Conservation (phyloP, 176 grass and related monocot species). For the Triticum dicoccoides region DNA sequence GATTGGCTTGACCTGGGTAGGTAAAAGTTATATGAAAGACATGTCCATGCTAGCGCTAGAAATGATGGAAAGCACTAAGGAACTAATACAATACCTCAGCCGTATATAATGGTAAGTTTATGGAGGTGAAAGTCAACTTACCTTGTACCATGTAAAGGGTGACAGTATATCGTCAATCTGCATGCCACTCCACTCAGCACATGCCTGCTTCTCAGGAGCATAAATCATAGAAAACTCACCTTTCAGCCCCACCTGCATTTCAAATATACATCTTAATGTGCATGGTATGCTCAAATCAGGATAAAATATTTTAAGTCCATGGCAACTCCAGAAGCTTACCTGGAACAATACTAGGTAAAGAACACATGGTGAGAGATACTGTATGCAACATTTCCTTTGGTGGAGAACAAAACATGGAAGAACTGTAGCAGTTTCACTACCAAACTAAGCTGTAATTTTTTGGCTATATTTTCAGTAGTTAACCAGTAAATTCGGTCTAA, state of each 20-base stretch:
- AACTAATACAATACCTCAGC: conserved; percentile 10
- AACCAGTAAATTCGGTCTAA: neutral
- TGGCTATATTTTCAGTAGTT: neutral
- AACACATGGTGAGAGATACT: neutral
- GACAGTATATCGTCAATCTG: conserved; percentile 43
- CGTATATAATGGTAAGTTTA: neutral
- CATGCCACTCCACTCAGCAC: conserved; percentile 61
- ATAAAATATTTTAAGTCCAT: conserved; percentile 4
- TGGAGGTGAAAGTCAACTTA: conserved; percentile 30
- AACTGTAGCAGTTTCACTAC: neutral
- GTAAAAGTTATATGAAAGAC: neutral
- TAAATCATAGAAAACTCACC: conserved; percentile 75
- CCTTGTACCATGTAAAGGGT: conserved; percentile 92
- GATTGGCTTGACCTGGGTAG: neutral
- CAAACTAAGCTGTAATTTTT: neutral
- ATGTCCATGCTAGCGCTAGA: neutral
- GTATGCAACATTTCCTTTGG: neutral
- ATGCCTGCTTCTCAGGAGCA: conserved; percentile 61
- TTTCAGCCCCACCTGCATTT: conserved; percentile 78
- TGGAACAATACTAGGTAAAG: neutral
- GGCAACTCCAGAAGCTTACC: neutral
- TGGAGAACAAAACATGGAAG: neutral
- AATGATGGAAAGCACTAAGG: neutral
- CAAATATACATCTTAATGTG: conserved; percentile 7
- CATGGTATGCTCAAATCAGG: neutral